Evolutionary conservation across 768 basidiomycete species (phyloP), one percentile per base, ranked within the genome.

Genomic region (Boletus pseudopeckii): DNA sequence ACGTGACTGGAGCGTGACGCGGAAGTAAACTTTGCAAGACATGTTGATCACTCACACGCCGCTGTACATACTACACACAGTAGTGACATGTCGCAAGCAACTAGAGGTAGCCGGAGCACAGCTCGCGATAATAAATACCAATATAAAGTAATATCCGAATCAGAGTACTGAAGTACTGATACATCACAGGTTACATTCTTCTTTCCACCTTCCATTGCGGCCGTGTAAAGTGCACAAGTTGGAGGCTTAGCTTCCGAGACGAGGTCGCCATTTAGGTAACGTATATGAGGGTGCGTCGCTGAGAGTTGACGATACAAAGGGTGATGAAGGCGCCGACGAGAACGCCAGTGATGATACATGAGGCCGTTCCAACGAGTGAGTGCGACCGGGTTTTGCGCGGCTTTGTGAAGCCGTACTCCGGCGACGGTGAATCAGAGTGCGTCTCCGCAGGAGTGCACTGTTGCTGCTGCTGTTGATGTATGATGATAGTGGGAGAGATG

Each of bases 271-370:
- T 53, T 50, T 52, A 71, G 18, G 72, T 73, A 37, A 73, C 64
- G 22, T 72, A 71, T 33, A 76, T 70, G 58, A 82, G 71, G 28
- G 78, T 75, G 50, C 80, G 72, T 52, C 76, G 71, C 57, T 79
- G 80, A 34, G 72, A 72, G 26, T 75, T 76, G 52, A 80, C 58
- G 55, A 80, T 65, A 58, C 75, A 82, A 30, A 83, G 69, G 18
- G 83, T 77, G 60, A 83, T 72, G 58, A 82, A 78, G 24, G 82
- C 75, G 40, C 83, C 83, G 43, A 83, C 68, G 45, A 87, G 71
- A 60, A 87, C 81, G 36, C 85, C 85, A 20, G 84, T 77, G 51
- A 81, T 65, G 48, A 80, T 66, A 61, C 75, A 77, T 45, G 79
- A 79, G 48, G 77, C 76, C 43, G 74, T 71, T 54, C 68, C 70